Base-by-base conservation (phyloP, 1,284 basidiomycete species). In the Ceratobasidium sp. region DNA sequence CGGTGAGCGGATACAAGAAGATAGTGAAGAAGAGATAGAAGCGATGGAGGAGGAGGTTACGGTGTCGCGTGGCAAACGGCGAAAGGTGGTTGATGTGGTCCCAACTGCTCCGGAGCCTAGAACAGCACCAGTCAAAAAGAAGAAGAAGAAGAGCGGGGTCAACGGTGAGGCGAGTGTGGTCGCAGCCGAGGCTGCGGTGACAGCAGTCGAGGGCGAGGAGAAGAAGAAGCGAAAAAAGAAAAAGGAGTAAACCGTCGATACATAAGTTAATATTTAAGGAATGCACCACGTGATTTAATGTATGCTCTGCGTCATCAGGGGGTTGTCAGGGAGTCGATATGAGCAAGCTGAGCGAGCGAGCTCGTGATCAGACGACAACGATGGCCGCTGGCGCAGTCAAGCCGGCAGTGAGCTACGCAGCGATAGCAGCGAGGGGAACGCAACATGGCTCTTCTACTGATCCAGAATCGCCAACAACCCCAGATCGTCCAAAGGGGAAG, bases 331-430 rank as follows among this genome's bases (percentile, higher is more conserved):
- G 54, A 6, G 12, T n/a, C n/a, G n/a, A n/a, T n/a, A n/a, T n/a
- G n/a, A n/a, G n/a, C n/a, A 30, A 60, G 33, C 40, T 48, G 44
- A 44, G 23, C 44, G 51, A 62, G 16, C 54, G 9, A 8, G 54
- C 14, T 30, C 6, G 48, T 53, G 53, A 73, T 30, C 66, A 72
- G 18, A 61, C 38, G 53, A 67, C 59, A 42, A 73, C 64, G 23
- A 62, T 61, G 73, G 49, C 53, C 44, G 73, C 61, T 38, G 61
- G 73, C 21, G 73, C 62, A 46, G 59, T 66, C 44, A 74, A 42
- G 48, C 62, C 66, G 28, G 59, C 64, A 14, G 73, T 61, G 40
- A 72, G 69, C 54, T 62, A 72, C 46, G 71, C 73, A 28, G 73
- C 61, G 5, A 14, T 72, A 7, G 71, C 48, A 36, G 71, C 71